phyloP scores from a whole-genome alignment of 2,329 filamentous ascomycete species.

The Alternaria sp. region DNA sequence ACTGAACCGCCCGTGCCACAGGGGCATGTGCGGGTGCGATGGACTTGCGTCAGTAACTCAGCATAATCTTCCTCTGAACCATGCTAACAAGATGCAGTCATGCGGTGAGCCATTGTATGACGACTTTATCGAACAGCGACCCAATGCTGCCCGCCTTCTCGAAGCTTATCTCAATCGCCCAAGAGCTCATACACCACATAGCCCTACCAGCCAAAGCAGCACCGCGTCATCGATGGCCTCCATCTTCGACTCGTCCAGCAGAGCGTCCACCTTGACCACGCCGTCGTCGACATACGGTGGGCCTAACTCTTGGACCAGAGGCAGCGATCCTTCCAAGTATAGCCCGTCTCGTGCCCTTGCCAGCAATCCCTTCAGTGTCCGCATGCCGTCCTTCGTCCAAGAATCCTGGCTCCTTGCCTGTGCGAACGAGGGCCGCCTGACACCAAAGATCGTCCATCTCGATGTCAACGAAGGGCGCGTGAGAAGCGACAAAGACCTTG shows the following conservation, averaged over 20 bases:
- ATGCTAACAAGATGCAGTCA: constrained; percentile 21
- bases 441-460: constrained; percentile 48
- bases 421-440: constrained; percentile 46
- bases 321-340: constrained; percentile 24
- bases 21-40: constrained; percentile 43
- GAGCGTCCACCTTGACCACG: constrained; percentile 35
- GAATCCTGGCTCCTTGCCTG: constrained; percentile 49
- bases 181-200: constrained; percentile 30
- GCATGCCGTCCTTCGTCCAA: constrained; percentile 23
- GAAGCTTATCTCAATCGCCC: constrained; percentile 48
- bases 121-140: constrained; percentile 47
- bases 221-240: constrained; percentile 36
- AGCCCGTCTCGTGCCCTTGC: constrained; percentile 30
- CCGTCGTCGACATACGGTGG: constrained; percentile 38
- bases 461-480: constrained; percentile 43
- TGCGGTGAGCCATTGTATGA: constrained; percentile 47
- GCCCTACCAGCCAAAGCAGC: constrained; percentile 28
- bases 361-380: constrained; percentile 35
- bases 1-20: constrained; percentile 37
- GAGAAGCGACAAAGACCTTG: constrained; percentile 46
- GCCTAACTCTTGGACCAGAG: constrained; percentile 24
- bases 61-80: background rate
- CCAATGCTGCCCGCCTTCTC: constrained; percentile 48
- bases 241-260: constrained; percentile 34
- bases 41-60: constrained; percentile 40